These are phyloP conservation scores for Halteria grandinella DNA, from an alignment of 73 alveolate species.

Conservation along the genomic window DNA sequence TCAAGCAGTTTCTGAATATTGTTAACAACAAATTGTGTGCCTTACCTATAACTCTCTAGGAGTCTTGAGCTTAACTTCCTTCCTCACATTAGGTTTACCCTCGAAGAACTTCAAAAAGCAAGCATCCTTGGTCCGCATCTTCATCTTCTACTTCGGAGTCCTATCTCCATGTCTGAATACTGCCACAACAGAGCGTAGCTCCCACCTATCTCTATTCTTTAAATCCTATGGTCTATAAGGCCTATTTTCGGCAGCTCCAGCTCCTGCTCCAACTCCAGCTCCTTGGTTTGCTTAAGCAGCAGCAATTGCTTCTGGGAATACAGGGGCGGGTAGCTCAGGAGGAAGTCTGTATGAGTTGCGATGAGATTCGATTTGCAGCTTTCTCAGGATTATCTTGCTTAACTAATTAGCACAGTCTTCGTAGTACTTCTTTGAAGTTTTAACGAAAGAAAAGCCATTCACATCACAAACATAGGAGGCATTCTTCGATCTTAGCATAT, in stretches of 20 bases:
- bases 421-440: conserved; percentile 58
- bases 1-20: conserved; percentile 68
- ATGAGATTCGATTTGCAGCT: too few relatives aligned
- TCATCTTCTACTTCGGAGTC: conserved; percentile 96
- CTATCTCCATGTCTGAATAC: conserved; percentile 97
- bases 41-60: conserved; percentile 67
- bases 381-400: conserved; percentile 38
- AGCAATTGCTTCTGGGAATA: too few relatives aligned
- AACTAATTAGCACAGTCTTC: conserved; percentile 57
- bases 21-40: not conserved
- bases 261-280: too few relatives aligned
- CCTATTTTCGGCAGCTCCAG: too few relatives aligned
- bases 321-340: too few relatives aligned
- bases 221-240: conserved; percentile 50
- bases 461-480: conserved; percentile 97
- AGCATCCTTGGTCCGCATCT: conserved; percentile 83
- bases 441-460: conserved; percentile 96
- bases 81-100: conserved; percentile 66
- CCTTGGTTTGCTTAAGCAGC: too few relatives aligned
- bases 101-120: conserved; percentile 79
- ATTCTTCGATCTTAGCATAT: conserved; percentile 93
- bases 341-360: too few relatives aligned
- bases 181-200: conserved; percentile 95
- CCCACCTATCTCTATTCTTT: conserved; percentile 77
- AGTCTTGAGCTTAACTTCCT: conserved; percentile 77